phyloP scores from a whole-genome alignment of 176 grass and related monocot genomes.

The Rhynchospora pubera region DNA sequence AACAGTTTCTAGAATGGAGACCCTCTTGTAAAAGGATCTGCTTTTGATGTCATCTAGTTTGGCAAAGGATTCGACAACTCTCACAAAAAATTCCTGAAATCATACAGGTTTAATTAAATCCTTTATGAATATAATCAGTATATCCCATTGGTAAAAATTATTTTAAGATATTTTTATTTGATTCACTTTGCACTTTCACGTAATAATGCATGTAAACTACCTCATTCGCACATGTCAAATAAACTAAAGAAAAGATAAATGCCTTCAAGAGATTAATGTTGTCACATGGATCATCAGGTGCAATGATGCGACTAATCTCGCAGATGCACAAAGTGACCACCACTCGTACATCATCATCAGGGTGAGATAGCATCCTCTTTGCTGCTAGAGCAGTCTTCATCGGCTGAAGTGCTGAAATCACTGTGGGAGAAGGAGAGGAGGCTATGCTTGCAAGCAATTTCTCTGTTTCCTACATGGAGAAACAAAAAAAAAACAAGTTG shows the following conservation, averaged over 20 bases:
- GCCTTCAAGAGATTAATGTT: slow-evolving; percentile 72
- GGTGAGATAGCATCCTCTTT: slow-evolving; percentile 43
- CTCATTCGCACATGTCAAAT: too few relatives aligned
- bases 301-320: slow-evolving; percentile 73
- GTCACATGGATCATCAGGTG: slow-evolving; percentile 64
- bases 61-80: slow-evolving; percentile 65
- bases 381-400: slow-evolving; percentile 42
- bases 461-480: too few relatives aligned
- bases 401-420: slow-evolving; percentile 36
- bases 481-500: too few relatives aligned
- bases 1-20: slow-evolving; percentile 71
- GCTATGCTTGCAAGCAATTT: too few relatives aligned
- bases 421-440: slow-evolving; percentile 23
- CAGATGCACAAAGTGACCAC: slow-evolving; percentile 61
- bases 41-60: slow-evolving; percentile 45
- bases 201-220: not conserved
- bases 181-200: too few relatives aligned
- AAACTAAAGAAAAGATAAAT: not conserved
- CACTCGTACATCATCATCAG: slow-evolving; percentile 42
- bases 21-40: slow-evolving; percentile 46
- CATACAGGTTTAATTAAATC: slow-evolving; percentile 33
- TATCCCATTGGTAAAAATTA: not conserved
- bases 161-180: not conserved
- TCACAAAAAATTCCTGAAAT: not conserved
- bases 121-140: slow-evolving; percentile 51